Conservation (phyloP, 352 stramenopile species). For the Phytophthora boehmeriae region DNA sequence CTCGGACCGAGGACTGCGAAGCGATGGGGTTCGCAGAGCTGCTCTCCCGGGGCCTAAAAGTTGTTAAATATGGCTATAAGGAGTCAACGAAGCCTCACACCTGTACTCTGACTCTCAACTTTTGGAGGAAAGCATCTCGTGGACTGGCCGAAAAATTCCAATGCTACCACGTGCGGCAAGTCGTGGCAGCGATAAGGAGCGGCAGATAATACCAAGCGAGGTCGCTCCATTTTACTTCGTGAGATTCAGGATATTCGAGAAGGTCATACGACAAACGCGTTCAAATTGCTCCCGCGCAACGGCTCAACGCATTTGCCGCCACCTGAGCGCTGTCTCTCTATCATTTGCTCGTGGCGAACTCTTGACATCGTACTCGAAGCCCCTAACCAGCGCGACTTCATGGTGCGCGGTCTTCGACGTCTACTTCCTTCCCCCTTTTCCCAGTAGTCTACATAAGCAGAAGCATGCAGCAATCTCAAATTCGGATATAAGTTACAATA, state of each 20-base stretch:
- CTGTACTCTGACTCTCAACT: conserved; percentile 59
- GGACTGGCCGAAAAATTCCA: conserved; percentile 46
- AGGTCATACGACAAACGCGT: conserved; percentile 58
- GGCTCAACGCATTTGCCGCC: conserved; percentile 25
- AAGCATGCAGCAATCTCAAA: not conserved
- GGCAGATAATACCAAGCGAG: conserved; percentile 2
- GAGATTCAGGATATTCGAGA: conserved; percentile 63
- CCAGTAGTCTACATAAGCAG: conserved; percentile 7
- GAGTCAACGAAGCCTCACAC: conserved; percentile 48
- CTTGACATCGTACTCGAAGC: conserved; percentile 64
- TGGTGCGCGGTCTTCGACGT: conserved; percentile 51
- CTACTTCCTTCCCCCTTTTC: conserved; percentile 26
- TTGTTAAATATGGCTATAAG: conserved; percentile 64
- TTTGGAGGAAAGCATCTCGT: conserved; percentile 56
- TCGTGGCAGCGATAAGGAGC: conserved; percentile 10
- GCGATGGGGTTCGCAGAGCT: conserved; percentile 70
- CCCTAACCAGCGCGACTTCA: conserved; percentile 55
- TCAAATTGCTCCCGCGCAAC: conserved; percentile 33
- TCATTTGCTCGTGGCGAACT: conserved; percentile 65
- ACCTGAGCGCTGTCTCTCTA: conserved; percentile 57
- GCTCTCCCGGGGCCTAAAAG: conserved; percentile 60
- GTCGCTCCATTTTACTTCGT: conserved; percentile 44
- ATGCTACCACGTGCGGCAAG: conserved; percentile 7
- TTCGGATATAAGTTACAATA: conserved; percentile 1
- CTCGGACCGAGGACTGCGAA: conserved; percentile 58